Evolutionary conservation across 257 asterid genomes (phyloP), one percentile per base, ranked within the genome.

Genomic region (Solanum neorickii): DNA sequence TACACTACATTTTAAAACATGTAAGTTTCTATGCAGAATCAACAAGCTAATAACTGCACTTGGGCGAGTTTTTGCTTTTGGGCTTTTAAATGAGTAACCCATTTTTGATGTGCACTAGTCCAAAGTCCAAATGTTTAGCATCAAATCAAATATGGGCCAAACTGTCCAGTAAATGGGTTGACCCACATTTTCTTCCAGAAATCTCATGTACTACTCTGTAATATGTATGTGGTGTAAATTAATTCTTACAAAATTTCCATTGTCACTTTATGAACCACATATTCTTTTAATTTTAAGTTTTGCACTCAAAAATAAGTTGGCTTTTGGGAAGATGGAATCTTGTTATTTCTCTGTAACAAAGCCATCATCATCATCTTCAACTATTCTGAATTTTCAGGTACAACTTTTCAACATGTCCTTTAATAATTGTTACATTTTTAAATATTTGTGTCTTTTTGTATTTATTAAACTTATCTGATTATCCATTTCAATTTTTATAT

Each of bases 251-350:
- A 16, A 78, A 16, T 39, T 78, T 46, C 66, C 49, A 29, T 12
- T 18, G 44, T 62, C 85, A 80, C 44, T 18, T 29, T 29, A 80
- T 49, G 69, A 29, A 47, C 69, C 68, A 80, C 46, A 49, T 29
- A 29, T 9, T 80, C 3, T 80, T 80, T 12, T 12, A 39, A 41
- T 80, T 46, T 29, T 9, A 2, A 46, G 33, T 78, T 10, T 47
- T 80, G 44, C 46, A 80, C 44, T 49, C 69, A 47, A 80, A 49
- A 47, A 3, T 80, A 80, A 80, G 11, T 27, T 49, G 11, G 44
- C 20, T 27, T 41, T 47, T 74, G 37, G 73, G 65, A 87, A 52
- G 44, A 94, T 95, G 98, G 95, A 94, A 69, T 91, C 91, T 21
- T 91, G 78, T 65, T 89, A 86, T 89, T 86, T 90, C 89, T 77